Evolutionary conservation across 352 stramenopile species (phyloP), one percentile per base, ranked within the genome.

Genomic region (Ophiocytium majus): DNA sequence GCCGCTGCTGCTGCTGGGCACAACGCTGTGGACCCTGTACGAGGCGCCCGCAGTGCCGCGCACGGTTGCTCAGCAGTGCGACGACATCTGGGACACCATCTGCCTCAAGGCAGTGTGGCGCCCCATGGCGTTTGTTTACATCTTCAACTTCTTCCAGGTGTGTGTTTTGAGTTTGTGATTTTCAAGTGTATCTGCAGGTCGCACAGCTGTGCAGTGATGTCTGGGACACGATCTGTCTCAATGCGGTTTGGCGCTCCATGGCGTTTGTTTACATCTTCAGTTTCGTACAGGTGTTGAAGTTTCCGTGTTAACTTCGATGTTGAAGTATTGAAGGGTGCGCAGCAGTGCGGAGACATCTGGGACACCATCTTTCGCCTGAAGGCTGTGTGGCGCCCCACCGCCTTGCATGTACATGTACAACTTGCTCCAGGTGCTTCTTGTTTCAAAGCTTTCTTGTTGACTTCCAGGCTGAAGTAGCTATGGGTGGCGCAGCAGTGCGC

Each of bases 371-470:
- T n/a, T n/a, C 88, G 90, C 50, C 83, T 92, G 19, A 80, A 90
- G 50, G 83, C 90, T 5, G 91, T 93, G n/a, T 93, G 90, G 90
- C 85, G 91, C 83, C 91, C 91, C 31, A 93, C 93, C 90, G 89
- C 90, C 32, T 92, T 92, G n/a, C 50, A 79, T 89, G 10, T 89
- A 89, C 83, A 49, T 86, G 49, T 93, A 91, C 83, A 92, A 92
- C 76, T 75, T 91, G 0, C 86, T 93, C 50, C 90, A 93, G 86
- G 74, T 79, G 49, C 57, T n/a, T n/a, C n/a, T n/a, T n/a, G n/a
- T n/a, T n/a, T n/a, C n/a, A n/a, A n/a, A n/a, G n/a, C n/a, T n/a
- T n/a, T n/a, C n/a, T n/a, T n/a, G n/a, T n/a, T n/a, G n/a, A n/a
- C n/a, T n/a, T n/a, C n/a, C n/a, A n/a, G n/a, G n/a, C n/a, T n/a